Base-by-base conservation (phyloP, 768 basidiomycete genomes). In the Lentinula guzmanii region DNA sequence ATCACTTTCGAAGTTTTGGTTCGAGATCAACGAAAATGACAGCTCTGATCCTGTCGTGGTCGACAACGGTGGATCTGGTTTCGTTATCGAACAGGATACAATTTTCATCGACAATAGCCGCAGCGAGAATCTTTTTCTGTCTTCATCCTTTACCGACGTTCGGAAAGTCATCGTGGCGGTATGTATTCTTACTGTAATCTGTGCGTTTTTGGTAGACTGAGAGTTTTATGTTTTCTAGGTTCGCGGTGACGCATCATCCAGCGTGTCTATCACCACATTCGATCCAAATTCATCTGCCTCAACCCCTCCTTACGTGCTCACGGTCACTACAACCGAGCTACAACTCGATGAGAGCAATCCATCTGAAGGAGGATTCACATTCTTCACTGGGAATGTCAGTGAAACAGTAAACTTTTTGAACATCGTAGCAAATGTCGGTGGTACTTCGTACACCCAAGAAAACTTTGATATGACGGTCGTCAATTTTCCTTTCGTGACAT, bases 1-100 rank as follows among this genome's bases (percentile, higher is more conserved):
- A 11, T 80, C 79, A n/a, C 72, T 82, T 52, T 74, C 78, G 35
- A 77, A 76, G 41, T 81, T 81, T 67, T 81, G 79, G 79, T 82
- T 82, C 67, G 69, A 74, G 33, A 76, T 81, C 7, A 74, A 82
- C 62, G 79, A 81, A 61, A 72, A 74, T 33, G 71, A 79, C 61
- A 79, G 79, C 9, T 75, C 71, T 48, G 53, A 69, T 0, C 59
- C 72, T 6, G 72, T 72, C 2, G 69, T 67, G 1, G 74, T 78
- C 60, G 72, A 79, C 41, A 81, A 81, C 62, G 75, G 72, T 15
- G 79, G 80, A 1, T 64, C 62, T 28, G 72, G 74, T n/a, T 82
- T 81, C 64, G 63, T 68, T n/a, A 64, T 80, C 13, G 68, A 70
- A 41, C 79, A 82, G 64, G 80, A 82, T 64, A 68, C 74, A 34